These are phyloP conservation scores for Rhizophagus prolifer DNA, from an alignment of 192 early-diverging fungal genomes.

Conservation along the genomic window DNA sequence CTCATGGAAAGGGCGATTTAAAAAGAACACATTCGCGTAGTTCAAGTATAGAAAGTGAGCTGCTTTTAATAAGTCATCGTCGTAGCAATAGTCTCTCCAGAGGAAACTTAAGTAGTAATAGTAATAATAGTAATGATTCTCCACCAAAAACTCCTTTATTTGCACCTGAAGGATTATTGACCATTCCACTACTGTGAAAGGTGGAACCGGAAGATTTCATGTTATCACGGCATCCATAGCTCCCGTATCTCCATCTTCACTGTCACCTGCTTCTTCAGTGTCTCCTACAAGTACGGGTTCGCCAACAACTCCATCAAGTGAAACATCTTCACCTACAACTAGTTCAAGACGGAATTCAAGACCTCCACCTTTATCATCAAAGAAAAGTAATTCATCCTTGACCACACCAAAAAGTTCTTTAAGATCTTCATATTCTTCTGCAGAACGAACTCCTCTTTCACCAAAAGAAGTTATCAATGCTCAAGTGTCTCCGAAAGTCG, in stretches of 20 bases:
- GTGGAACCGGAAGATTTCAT: constrained; percentile 17
- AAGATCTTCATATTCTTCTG: neutral
- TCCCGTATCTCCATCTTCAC: neutral
- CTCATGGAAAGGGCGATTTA: neutral
- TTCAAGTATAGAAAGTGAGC: constrained; percentile 27
- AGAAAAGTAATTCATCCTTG: neutral
- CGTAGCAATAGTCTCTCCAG: constrained; percentile 18
- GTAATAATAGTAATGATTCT: neutral
- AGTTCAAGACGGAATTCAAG: neutral
- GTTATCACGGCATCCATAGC: constrained; percentile 18
- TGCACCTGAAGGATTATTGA: neutral
- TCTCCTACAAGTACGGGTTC: neutral
- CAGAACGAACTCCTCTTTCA: neutral
- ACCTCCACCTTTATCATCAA: constrained; percentile 9
- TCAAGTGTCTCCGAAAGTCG: neutral
- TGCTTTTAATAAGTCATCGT: constrained; percentile 10
- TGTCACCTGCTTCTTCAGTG: neutral
- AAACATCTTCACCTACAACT: neutral
- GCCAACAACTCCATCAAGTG: constrained; percentile 13
- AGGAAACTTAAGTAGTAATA: neutral
- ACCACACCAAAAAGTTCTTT: neutral
- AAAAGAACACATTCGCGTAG: constrained; percentile 7
- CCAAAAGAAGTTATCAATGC: neutral
- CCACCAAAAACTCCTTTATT: constrained; percentile 12
- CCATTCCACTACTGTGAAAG: constrained; percentile 19